These are phyloP conservation scores for Sequoia sempervirens DNA, from an alignment of 75 land plant species.

Conservation along the genomic window DNA sequence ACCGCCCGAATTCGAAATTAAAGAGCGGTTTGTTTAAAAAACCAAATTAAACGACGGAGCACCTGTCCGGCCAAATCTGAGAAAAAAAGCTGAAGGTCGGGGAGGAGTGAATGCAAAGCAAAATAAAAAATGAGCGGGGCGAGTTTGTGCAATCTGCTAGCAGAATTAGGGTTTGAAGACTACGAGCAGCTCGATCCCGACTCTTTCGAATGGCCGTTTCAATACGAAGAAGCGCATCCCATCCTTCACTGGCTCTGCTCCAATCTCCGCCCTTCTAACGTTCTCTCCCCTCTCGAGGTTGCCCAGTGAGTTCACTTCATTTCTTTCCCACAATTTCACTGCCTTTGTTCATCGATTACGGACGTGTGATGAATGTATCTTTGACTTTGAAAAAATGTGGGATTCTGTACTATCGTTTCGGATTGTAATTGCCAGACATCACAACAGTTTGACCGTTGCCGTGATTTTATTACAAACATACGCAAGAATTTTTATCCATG, in stretches of 20 bases:
- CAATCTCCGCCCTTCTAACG: conserved; percentile 89
- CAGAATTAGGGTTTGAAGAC: conserved; percentile 77
- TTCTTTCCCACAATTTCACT: background rate
- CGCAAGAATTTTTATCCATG: background rate
- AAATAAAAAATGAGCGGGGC: conserved; percentile 67
- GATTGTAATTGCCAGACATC: background rate
- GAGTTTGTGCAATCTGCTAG: conserved; percentile 62
- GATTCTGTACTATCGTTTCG: background rate
- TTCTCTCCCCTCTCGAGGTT: conserved; percentile 71
- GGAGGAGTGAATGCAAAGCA: background rate
- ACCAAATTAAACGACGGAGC: background rate
- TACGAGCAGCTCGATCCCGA: conserved; percentile 72
- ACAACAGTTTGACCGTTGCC: background rate
- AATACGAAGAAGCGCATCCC: conserved; percentile 84
- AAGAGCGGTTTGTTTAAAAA: background rate
- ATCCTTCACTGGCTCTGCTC: conserved; percentile 94
- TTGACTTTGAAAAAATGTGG: background rate
- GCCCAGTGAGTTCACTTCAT: conserved; percentile 45
- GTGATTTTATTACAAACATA: background rate
- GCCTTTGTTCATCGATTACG: background rate
- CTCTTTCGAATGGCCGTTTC: conserved; percentile 99
- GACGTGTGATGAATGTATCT: background rate
- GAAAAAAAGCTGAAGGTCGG: background rate
- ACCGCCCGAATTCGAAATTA: background rate
- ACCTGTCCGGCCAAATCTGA: background rate